Percentiles rank a stretch among this genome's conserved stretches.
These are phyloP conservation scores for Colletotrichum incanum DNA, from an alignment of 2,329 filamentous ascomycete species.

Conservation along the genomic window DNA sequence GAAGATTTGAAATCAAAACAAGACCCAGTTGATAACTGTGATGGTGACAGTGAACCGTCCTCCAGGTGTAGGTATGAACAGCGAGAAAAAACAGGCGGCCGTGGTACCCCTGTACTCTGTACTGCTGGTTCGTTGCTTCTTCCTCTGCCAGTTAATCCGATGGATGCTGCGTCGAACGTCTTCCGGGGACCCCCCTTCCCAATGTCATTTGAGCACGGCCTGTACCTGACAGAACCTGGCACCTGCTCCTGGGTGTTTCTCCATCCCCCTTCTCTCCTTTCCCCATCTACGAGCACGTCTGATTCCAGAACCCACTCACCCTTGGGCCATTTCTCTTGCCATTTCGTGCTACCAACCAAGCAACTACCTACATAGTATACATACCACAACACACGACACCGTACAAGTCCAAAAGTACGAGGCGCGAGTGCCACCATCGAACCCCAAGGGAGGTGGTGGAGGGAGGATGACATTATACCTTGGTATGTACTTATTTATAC, in stretches of 20 bases:
- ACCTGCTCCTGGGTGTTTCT: background rate
- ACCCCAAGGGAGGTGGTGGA: background rate
- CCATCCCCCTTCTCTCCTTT: background rate
- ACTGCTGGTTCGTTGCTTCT: background rate
- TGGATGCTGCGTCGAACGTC: background rate
- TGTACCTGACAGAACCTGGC: background rate
- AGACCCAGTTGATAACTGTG: background rate
- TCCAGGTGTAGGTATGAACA: background rate
- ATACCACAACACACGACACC: background rate
- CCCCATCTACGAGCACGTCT: constrained; percentile 23
- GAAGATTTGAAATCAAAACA: too few species aligned
- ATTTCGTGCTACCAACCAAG: background rate
- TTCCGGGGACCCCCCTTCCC: background rate
- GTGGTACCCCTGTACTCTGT: too few species aligned
- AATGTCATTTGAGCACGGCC: background rate
- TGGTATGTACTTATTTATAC: background rate
- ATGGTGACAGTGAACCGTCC: background rate
- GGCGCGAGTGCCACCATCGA: background rate
- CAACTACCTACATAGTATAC: background rate
- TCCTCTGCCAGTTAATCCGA: background rate
- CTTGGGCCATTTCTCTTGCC: constrained; percentile 9
- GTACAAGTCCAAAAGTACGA: background rate
- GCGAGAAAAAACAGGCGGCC: background rate
- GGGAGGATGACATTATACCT: background rate
- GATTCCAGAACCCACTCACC: constrained; percentile 35